Evolutionary conservation across 164 flowering plant genomes (phyloP).

Genomic region (Hamamelis virginiana): DNA sequence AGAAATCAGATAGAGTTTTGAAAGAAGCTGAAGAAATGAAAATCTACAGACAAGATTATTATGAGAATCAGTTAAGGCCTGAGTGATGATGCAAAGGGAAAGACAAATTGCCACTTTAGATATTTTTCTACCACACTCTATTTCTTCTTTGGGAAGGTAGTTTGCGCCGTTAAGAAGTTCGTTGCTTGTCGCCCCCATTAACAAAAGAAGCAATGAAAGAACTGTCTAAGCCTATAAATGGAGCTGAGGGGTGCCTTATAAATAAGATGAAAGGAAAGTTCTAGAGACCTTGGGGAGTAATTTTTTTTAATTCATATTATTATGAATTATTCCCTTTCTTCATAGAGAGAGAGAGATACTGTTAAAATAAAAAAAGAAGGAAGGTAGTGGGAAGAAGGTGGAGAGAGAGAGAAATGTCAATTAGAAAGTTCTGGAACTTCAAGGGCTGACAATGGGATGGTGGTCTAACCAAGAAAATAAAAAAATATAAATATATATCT

Average conservation of each 20-base stretch:
- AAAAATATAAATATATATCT: too few species aligned
- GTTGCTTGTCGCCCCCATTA: not conserved
- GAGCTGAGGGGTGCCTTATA: not conserved
- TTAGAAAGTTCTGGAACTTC: conserved; percentile 23
- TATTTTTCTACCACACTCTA: not conserved
- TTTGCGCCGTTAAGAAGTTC: conserved; percentile 18
- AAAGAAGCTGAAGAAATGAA: not conserved
- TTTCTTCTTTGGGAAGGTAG: conserved; percentile 21
- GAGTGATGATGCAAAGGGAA: not conserved
- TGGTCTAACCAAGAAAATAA: too few species aligned
- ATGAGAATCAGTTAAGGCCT: not conserved
- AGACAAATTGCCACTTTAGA: not conserved
- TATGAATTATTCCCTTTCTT: not conserved
- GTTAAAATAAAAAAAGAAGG: too few species aligned
- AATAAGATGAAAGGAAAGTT: conserved; percentile 16
- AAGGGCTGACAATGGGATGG: not conserved
- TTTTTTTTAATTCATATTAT: not conserved
- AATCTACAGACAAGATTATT: not conserved
- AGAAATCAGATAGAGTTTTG: too few species aligned
- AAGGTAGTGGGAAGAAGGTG: too few species aligned
- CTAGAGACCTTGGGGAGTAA: conserved; percentile 9
- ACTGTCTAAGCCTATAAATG: not conserved
- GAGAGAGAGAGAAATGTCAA: not conserved
- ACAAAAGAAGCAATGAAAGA: not conserved
- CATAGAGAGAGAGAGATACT: too few species aligned